Evolutionary conservation across 371 early-diverging fungal genomes (phyloP).

Genomic region (Mortierella polycephala): DNA sequence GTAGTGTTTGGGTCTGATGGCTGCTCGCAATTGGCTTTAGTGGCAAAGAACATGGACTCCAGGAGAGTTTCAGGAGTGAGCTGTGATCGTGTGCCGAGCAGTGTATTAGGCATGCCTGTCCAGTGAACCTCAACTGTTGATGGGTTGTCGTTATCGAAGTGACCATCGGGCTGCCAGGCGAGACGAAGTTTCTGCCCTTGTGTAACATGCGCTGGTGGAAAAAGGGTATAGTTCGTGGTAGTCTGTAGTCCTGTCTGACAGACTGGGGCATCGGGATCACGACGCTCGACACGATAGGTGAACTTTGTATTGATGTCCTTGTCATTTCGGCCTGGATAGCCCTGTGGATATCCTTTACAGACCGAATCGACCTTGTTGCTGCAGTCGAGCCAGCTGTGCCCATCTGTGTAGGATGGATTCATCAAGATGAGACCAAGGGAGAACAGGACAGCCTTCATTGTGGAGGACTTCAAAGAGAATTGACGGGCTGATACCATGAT

Average conservation of each 20-base stretch:
- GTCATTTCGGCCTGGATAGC: slow-evolving; percentile 62
- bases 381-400: slow-evolving; percentile 54
- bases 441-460: slow-evolving; percentile 1
- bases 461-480: background rate
- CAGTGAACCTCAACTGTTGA: slow-evolving; percentile 43
- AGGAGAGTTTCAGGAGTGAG: slow-evolving; percentile 28
- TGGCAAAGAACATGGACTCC: slow-evolving; percentile 40
- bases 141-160: slow-evolving; percentile 43
- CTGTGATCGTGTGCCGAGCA: slow-evolving; percentile 31
- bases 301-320: slow-evolving; percentile 59
- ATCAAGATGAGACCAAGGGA: slow-evolving; percentile 4
- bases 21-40: slow-evolving; percentile 34
- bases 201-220: slow-evolving; percentile 25
- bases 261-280: slow-evolving; percentile 31
- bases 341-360: slow-evolving; percentile 49
- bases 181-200: slow-evolving; percentile 44
- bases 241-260: slow-evolving; percentile 52
- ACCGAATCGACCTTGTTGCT: slow-evolving; percentile 36
- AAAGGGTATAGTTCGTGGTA: slow-evolving; percentile 45
- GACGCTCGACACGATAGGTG: slow-evolving; percentile 49
- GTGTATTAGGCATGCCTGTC: slow-evolving; percentile 17
- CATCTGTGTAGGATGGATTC: slow-evolving; percentile 1
- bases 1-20: slow-evolving; percentile 45
- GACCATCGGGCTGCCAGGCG: slow-evolving; percentile 54
- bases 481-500: no score